Evolutionary conservation across 1,284 basidiomycete genomes (phyloP).

Genomic region (Vanrija pseudolonga): DNA sequence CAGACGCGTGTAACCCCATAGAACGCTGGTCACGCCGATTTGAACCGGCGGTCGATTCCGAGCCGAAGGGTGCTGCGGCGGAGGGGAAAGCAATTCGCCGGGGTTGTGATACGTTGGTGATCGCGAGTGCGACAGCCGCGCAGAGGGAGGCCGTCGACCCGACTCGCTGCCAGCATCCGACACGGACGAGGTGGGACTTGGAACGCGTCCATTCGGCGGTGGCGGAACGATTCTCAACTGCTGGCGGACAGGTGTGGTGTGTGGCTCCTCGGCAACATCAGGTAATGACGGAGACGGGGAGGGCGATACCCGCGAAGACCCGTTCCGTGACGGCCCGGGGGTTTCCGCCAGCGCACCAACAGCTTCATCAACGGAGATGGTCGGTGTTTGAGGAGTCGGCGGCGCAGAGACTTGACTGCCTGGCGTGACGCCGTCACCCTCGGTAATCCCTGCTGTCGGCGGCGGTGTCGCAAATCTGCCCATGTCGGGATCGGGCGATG

Average conservation of each 20-base stretch:
- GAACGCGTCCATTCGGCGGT: constrained; percentile 2
- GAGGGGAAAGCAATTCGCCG: constrained; percentile 22
- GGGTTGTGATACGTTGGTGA: constrained; percentile 38
- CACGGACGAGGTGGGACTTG: not conserved
- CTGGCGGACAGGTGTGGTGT: not conserved
- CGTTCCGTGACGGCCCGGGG: not conserved
- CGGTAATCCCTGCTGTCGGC: no score
- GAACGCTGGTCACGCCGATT: constrained; percentile 35
- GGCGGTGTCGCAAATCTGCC: no score
- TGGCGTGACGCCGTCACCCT: not conserved
- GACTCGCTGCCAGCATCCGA: no score
- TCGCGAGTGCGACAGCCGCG: constrained; percentile 12
- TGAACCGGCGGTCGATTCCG: constrained; percentile 19
- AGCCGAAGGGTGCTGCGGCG: constrained; percentile 30
- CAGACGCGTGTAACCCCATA: constrained; percentile 48
- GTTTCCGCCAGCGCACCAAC: not conserved
- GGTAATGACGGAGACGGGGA: constrained; percentile 11
- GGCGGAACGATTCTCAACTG: constrained; percentile 1
- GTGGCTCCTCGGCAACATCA: constrained; percentile 13
- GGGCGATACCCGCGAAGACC: not conserved
- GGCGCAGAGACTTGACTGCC: not conserved
- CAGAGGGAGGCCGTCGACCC: not conserved
- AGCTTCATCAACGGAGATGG: not conserved
- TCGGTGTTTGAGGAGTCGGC: not conserved
- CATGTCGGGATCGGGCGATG: no score